Base-by-base conservation (phyloP, 129 eudicot species). In the Flaveria bidentis region DNA sequence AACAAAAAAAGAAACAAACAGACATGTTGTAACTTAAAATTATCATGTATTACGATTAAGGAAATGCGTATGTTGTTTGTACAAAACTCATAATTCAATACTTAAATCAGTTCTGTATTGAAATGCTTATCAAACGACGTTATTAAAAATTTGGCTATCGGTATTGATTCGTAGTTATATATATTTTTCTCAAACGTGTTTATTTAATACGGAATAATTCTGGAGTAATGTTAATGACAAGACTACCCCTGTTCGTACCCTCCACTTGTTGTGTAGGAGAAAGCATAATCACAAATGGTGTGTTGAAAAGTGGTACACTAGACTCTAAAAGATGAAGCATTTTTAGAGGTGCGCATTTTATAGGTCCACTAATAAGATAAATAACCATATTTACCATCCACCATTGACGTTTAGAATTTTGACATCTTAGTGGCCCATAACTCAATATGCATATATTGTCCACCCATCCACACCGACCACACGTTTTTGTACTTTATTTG, bases 341-440 rank as follows among this genome's bases (percentile, higher is more conserved):
- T 65, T 68, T 58, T 74, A 44, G 75, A 74, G 75, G 73, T 80
- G 75, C 47, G 79, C n/a, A 52, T 73, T 47, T 73, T 73, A 15
- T n/a, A 15, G 52, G 82, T 60, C 83, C 78, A 79, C 77, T 79
- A 55, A 14, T 28, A 62, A 51, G 58, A 63, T 64, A 53, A 52
- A 72, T 62, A 63, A 64, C 70, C 73, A 39, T 41, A 28, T 80
- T 45, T 42, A 80, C 74, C 74, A 57, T 73, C 78, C 75, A 73
- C 84, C 49, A 80, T 65, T 72, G 62, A 17, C 46, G 22, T 51
- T 67, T 74, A 18, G 80, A 67, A 80, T 67, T 53, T 80, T 80
- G 46, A 80, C 75, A 56, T 74, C 58, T 56, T 53, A 80, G 83
- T 73, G 83, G 75, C 75, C 75, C 53, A 65, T 80, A 46, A 57